Evolutionary conservation across 768 basidiomycete genomes (phyloP).

Genomic region (Russula sp.): DNA sequence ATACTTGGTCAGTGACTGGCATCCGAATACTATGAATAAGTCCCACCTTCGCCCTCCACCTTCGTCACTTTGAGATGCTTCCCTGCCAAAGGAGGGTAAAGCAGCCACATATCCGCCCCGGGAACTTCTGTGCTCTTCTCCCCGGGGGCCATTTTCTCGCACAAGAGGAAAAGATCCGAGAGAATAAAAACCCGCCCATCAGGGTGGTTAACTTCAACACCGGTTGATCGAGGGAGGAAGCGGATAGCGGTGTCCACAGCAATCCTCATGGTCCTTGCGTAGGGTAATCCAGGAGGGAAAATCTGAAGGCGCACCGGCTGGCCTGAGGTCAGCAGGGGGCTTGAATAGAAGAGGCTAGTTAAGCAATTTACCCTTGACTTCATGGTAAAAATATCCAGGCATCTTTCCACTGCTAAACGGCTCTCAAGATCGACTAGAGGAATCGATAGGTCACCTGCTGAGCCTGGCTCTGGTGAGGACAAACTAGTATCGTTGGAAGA

Average conservation of each 20-base stretch:
- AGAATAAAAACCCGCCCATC: slow-evolving; percentile 82
- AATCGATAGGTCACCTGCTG: slow-evolving; percentile 44
- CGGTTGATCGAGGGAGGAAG: slow-evolving; percentile 71
- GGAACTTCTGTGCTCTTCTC: slow-evolving; percentile 48
- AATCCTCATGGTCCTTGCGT: slow-evolving; percentile 66
- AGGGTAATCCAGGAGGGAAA: slow-evolving; percentile 68
- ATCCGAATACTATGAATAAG: not conserved
- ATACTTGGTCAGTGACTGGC: not conserved
- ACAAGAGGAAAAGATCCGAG: slow-evolving; percentile 88
- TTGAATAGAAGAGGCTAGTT: not conserved
- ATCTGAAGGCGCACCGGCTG: slow-evolving; percentile 94
- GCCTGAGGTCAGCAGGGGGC: slow-evolving; percentile 3
- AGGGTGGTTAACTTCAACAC: slow-evolving; percentile 63
- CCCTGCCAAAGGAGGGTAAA: slow-evolving; percentile 92
- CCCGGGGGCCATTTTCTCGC: slow-evolving; percentile 63
- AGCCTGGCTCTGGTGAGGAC: slow-evolving; percentile 46
- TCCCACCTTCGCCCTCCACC: slow-evolving; percentile 52
- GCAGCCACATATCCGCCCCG: slow-evolving; percentile 81
- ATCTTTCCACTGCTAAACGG: slow-evolving; percentile 65
- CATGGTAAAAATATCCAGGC: slow-evolving; percentile 95
- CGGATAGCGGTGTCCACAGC: slow-evolving; percentile 66
- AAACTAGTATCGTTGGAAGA: slow-evolving; percentile 52
- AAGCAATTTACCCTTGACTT: slow-evolving; percentile 60
- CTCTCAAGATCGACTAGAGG: slow-evolving; percentile 75
- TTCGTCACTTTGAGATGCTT: slow-evolving; percentile 78